Evolutionary conservation across 179 eudicot genomes (phyloP).

Genomic region (Corrigiola litoralis): DNA sequence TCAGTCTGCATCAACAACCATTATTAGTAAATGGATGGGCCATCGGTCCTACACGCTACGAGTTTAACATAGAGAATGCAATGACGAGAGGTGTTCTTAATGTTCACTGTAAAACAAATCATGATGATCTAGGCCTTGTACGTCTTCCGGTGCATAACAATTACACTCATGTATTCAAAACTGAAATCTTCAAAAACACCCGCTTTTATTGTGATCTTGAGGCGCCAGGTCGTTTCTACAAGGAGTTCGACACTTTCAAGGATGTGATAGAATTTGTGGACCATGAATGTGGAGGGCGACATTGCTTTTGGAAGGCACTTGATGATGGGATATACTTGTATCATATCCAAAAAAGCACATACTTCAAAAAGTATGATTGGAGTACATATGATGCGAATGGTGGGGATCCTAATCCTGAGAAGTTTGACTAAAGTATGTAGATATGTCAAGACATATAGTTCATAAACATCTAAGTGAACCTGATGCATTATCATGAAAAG

Average conservation of each 20-base stretch:
- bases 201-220: constrained; percentile 18
- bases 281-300: constrained; percentile 31
- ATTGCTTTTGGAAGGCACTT: constrained; percentile 31
- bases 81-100: constrained; percentile 18
- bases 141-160: constrained; percentile 32
- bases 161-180: constrained; percentile 24
- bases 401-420: not conserved
- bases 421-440: no score
- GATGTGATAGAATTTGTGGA: constrained; percentile 30
- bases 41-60: constrained; percentile 23
- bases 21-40: constrained; percentile 31
- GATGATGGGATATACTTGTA: constrained; percentile 28
- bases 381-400: not conserved
- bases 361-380: constrained; percentile 24
- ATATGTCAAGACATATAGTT: no score
- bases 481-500: no score
- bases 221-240: not conserved
- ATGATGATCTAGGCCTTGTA: constrained; percentile 28
- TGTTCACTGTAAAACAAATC: constrained; percentile 23
- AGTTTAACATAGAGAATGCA: constrained; percentile 26
- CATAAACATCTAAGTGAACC: no score
- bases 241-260: constrained; percentile 18
- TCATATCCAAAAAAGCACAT: constrained; percentile 23
- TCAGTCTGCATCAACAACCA: not conserved
- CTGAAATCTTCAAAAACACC: constrained; percentile 18